These are phyloP conservation scores for Dendrostoma leiphaemia DNA, from an alignment of 2,329 filamentous ascomycete species.

Conservation along the genomic window DNA sequence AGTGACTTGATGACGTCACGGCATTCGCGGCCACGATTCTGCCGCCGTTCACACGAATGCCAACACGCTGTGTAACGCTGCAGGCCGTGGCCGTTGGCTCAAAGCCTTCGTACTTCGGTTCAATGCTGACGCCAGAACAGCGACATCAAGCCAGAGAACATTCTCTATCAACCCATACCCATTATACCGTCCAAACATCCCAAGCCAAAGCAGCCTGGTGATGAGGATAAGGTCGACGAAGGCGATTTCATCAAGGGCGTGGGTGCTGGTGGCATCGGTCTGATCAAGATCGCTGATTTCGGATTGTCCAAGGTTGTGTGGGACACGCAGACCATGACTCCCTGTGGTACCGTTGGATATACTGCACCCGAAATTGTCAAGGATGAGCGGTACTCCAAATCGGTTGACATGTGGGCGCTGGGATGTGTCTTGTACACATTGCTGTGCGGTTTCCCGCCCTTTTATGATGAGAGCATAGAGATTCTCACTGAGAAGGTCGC, in stretches of 20 bases:
- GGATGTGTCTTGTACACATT: constrained; percentile 96
- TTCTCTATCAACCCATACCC: constrained; percentile 85
- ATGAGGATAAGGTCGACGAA: constrained; percentile 96
- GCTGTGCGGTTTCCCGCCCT: constrained; percentile 95
- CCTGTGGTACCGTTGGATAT: constrained; percentile 97
- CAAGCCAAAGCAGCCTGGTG: constrained; percentile 78
- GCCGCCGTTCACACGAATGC: too few relatives aligned
- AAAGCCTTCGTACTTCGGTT: too few relatives aligned
- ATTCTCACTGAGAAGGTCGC: constrained; percentile 97
- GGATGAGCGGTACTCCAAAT: constrained; percentile 97
- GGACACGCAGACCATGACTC: constrained; percentile 98
- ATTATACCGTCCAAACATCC: constrained; percentile 77
- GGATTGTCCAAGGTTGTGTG: constrained; percentile 97
- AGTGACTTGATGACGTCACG: too few relatives aligned
- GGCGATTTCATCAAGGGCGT: constrained; percentile 83
- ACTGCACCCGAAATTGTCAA: constrained; percentile 98
- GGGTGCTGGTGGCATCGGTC: constrained; percentile 86
- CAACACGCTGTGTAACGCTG: neutral
- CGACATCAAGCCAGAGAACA: constrained; percentile 98
- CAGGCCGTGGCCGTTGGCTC: neutral
- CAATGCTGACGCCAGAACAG: constrained; percentile 44
- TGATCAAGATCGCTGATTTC: constrained; percentile 97
- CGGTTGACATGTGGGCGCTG: constrained; percentile 98
- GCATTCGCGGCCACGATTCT: too few relatives aligned
- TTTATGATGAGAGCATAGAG: constrained; percentile 98